Conservation (phyloP, 306 rosid species). For the Lotus japonicus region DNA sequence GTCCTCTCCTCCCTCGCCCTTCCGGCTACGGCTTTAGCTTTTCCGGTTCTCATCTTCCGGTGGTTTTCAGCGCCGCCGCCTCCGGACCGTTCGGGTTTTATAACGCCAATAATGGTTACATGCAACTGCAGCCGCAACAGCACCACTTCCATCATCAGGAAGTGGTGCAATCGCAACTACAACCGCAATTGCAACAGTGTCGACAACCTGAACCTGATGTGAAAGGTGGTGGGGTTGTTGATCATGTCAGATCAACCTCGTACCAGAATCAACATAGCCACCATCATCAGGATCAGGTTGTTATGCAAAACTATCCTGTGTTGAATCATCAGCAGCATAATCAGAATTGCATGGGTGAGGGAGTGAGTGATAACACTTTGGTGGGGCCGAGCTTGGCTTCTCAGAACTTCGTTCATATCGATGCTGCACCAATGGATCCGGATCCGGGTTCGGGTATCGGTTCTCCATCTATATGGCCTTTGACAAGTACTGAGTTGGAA, state of each 20-base stretch:
- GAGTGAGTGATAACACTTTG: neutral
- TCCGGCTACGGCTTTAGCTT: conserved; percentile 28
- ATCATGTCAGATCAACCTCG: conserved; percentile 14
- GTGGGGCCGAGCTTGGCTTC: conserved; percentile 30
- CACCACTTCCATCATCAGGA: neutral
- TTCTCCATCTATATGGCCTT: conserved; percentile 61
- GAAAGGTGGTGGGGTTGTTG: neutral
- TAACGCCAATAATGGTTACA: neutral
- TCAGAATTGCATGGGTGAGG: conserved; percentile 16
- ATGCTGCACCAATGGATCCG: conserved; percentile 25
- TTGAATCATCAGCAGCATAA: neutral
- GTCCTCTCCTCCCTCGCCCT: conserved; percentile 78
- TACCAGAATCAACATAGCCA: neutral
- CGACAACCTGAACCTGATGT: neutral
- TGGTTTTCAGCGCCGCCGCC: conserved; percentile 1
- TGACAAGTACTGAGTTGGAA: conserved; percentile 24
- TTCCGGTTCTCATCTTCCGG: conserved; percentile 20
- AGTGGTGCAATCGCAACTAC: conserved; percentile 17
- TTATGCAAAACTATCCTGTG: neutral
- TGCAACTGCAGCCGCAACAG: neutral
- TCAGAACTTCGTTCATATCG: conserved; percentile 8
- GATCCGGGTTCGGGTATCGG: conserved; percentile 30
- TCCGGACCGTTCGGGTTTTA: conserved; percentile 23
- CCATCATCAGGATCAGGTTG: neutral
- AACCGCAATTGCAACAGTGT: neutral